These are phyloP conservation scores for Alternaria sp. DNA, from an alignment of 2,329 filamentous ascomycete genomes.

Conservation along the genomic window DNA sequence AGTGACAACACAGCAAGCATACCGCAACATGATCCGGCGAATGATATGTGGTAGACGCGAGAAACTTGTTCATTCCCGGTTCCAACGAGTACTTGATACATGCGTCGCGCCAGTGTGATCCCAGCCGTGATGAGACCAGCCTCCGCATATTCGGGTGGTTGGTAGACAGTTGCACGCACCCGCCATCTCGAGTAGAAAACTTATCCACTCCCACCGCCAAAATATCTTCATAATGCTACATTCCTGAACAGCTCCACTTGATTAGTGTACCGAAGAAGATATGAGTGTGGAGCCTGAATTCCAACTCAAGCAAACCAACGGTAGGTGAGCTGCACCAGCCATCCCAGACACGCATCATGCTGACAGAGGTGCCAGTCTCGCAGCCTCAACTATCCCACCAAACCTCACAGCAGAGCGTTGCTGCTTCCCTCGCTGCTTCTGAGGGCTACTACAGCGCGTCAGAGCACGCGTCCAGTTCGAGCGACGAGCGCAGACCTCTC, in stretches of 20 bases:
- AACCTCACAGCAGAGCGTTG: conserved; percentile 54
- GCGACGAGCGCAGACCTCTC: conserved; percentile 38
- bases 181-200: conserved; percentile 39
- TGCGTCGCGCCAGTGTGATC: conserved; percentile 33
- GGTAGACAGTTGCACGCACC: conserved; percentile 21
- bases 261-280: conserved; percentile 37
- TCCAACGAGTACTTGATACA: conserved; percentile 3
- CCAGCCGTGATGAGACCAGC: conserved; percentile 31
- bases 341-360: conserved; percentile 13
- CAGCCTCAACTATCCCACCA: conserved; percentile 50
- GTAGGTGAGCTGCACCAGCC: conserved; percentile 36
- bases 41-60: conserved; percentile 4
- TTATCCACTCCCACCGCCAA: conserved; percentile 19
- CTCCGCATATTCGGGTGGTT: conserved; percentile 25
- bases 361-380: conserved; percentile 41
- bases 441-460: conserved; percentile 60
- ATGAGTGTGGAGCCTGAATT: conserved; percentile 48
- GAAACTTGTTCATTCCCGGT: conserved; percentile 10
- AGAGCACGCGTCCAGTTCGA: conserved; percentile 46
- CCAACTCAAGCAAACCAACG: conserved; percentile 52
- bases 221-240: conserved; percentile 30
- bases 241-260: conserved; percentile 35
- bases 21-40: conserved; percentile 11
- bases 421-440: conserved; percentile 56
- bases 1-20: conserved; percentile 20